Base-by-base conservation (phyloP, 1,284 basidiomycete species). In the Tausonia pullulans region DNA sequence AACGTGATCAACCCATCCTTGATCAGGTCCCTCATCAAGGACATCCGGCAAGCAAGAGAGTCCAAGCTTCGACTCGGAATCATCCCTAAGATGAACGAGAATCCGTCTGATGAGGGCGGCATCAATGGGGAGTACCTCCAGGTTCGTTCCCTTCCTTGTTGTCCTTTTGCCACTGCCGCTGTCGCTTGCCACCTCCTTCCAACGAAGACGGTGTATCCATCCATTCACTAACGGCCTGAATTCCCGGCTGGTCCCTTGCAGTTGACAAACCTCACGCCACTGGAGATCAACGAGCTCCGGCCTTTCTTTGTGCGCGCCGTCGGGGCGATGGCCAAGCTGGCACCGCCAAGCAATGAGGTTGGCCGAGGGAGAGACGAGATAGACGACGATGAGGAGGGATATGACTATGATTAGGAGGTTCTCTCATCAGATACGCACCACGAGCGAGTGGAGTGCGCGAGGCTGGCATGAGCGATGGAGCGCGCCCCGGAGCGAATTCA, bases 241-340 rank as follows among this genome's bases (percentile, higher is more conserved):
- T 8, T 16, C n/a, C 44, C n/a, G 4, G 55, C 40, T 61, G 64
- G 9, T 49, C 14, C 14, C 2, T 46, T 45, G 43, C 70, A 94
- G 91, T 80, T 94, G 68, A 85, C 88, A 3, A 90, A 92, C 70
- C 79, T 95, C 40, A 90, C 86, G 64, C 85, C 90, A 0, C 86
- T 94, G 83, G 92, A 96, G 74, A 86, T 96, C 76, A 90, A 89
- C 76, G 92, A 95, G 75, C 86, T 95, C 68, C 82, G 90, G 59
- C 90, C 91, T 2, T 90, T 92, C 79, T 90, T 95, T 70, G 80
- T 89, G 61, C 85, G 85, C 70, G 83, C 88, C 0, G 92, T 92
- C 88, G 81, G 83, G 60, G 78, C 88, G 63, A 77, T 89, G 67
- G 58, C 55, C 10, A 66, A 62, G 54, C 61, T 66, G 9, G 61